These are phyloP conservation scores for Helotiales sp. DNA, from an alignment of 2,329 filamentous ascomycete species.

Conservation along the genomic window DNA sequence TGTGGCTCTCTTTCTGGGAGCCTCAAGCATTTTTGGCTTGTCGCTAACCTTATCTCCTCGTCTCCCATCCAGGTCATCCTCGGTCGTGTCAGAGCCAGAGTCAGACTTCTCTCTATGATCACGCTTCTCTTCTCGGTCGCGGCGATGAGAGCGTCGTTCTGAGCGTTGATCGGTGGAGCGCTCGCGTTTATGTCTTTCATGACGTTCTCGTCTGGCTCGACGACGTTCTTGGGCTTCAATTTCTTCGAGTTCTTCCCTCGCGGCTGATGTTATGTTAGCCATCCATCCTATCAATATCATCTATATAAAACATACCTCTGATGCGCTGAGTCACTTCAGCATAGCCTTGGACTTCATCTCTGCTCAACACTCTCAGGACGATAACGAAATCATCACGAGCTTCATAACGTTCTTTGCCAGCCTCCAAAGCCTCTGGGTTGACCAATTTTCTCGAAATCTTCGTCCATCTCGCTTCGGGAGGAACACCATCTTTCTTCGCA, in stretches of 20 bases:
- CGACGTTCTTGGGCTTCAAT: constrained; percentile 29
- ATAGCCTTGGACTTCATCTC: constrained; percentile 87
- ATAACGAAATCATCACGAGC: constrained; percentile 93
- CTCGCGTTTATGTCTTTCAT: constrained; percentile 35
- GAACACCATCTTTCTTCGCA: constrained; percentile 73
- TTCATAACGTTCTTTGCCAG: constrained; percentile 89
- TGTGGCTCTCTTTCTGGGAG: constrained; percentile 22
- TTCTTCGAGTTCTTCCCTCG: constrained; percentile 34
- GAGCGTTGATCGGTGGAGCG: constrained; percentile 17
- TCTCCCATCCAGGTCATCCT: constrained; percentile 13
- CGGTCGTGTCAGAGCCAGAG: constrained; percentile 28
- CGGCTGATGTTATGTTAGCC: constrained; percentile 20
- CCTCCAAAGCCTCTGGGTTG: constrained; percentile 82
- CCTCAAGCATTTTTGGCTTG: constrained; percentile 31
- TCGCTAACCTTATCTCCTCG: constrained; percentile 14
- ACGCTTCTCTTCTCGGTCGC: constrained; percentile 19
- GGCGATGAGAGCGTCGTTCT: constrained; percentile 21
- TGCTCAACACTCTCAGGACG: constrained; percentile 81
- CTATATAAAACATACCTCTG: constrained; percentile 58
- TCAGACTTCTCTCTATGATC: constrained; percentile 16
- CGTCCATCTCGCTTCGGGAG: constrained; percentile 83
- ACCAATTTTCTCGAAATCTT: constrained; percentile 88
- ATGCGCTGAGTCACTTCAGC: constrained; percentile 79
- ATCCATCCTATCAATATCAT: not conserved
- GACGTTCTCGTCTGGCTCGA: constrained; percentile 31